phyloP scores from a whole-genome alignment of 2,329 filamentous ascomycete species.

The Fusarium austroafricanum region DNA sequence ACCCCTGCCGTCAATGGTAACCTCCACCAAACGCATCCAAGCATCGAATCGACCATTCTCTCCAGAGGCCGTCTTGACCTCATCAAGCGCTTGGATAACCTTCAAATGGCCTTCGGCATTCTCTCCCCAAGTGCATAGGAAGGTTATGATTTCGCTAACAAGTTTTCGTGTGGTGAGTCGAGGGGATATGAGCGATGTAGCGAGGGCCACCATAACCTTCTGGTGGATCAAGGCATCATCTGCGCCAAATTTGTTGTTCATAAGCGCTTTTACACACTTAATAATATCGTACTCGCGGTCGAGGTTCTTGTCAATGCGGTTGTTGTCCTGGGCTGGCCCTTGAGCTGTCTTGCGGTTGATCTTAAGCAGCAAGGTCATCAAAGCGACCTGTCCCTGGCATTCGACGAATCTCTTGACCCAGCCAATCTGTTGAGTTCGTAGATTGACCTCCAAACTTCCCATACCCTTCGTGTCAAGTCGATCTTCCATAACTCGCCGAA shows the following conservation, averaged over 20 bases:
- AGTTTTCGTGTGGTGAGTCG: conserved; percentile 92
- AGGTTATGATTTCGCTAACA: conserved; percentile 95
- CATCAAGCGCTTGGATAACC: conserved; percentile 92
- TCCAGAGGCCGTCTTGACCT: conserved; percentile 85
- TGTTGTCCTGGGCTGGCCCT: conserved; percentile 72
- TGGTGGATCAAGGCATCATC: conserved; percentile 93
- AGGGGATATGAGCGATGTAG: conserved; percentile 86
- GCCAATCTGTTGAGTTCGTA: conserved; percentile 95
- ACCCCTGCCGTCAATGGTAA: conserved; percentile 94
- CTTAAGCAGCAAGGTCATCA: conserved; percentile 93
- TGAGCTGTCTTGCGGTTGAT: conserved; percentile 88
- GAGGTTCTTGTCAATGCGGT: conserved; percentile 78
- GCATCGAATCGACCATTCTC: conserved; percentile 97
- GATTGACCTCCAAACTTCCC: conserved; percentile 91
- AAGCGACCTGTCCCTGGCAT: conserved; percentile 94
- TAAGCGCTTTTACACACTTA: conserved; percentile 95
- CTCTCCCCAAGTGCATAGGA: conserved; percentile 93
- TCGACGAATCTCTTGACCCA: conserved; percentile 98
- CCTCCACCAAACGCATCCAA: conserved; percentile 98
- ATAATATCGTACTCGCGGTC: conserved; percentile 97
- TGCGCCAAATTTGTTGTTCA: conserved; percentile 99
- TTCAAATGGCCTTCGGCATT: conserved; percentile 87
- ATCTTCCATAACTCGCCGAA: conserved; percentile 96
- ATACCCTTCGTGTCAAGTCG: conserved; percentile 91
- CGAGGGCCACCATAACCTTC: conserved; percentile 88